Conservation (phyloP, 805 yeast species). For the Nakazawaea ambrosiae region DNA sequence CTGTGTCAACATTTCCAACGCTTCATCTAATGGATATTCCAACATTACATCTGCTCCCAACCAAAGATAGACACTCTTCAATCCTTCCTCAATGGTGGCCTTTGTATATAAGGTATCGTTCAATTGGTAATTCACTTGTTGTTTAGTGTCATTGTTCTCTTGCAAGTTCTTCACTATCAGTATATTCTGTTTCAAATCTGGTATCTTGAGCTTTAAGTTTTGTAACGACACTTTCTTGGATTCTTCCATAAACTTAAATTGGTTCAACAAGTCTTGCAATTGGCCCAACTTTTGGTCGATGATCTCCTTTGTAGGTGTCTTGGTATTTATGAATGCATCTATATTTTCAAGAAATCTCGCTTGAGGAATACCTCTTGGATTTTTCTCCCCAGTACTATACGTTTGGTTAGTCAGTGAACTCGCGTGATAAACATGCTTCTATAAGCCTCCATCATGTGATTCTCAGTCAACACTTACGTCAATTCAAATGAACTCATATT, state of each 20-base stretch:
- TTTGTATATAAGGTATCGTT: slow-evolving; percentile 88
- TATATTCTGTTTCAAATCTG: slow-evolving; percentile 86
- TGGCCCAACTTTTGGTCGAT: slow-evolving; percentile 43
- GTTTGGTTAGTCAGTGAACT: background rate
- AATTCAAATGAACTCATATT: slow-evolving; percentile 5
- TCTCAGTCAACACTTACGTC: background rate
- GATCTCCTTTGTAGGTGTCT: slow-evolving; percentile 21
- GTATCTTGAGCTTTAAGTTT: slow-evolving; percentile 64
- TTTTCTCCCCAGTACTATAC: slow-evolving; percentile 48
- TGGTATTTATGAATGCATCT: slow-evolving; percentile 55
- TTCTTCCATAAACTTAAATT: slow-evolving; percentile 81
- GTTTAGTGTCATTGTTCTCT: slow-evolving; percentile 32
- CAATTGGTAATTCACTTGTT: slow-evolving; percentile 72
- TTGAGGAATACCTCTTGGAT: slow-evolving; percentile 94
- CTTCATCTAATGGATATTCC: slow-evolving; percentile 88
- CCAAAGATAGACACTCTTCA: slow-evolving; percentile 74
- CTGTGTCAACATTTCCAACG: slow-evolving; percentile 56
- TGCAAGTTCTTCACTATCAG: slow-evolving; percentile 61
- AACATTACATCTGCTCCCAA: slow-evolving; percentile 98
- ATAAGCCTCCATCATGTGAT: background rate
- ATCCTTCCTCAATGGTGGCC: slow-evolving; percentile 60
- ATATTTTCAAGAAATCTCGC: slow-evolving; percentile 91
- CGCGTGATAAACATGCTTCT: background rate
- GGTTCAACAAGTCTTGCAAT: slow-evolving; percentile 81
- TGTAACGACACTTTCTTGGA: slow-evolving; percentile 41